Evolutionary conservation across 73 alveolate species (phyloP).

Genomic region (Paramecium sexaurelia): DNA sequence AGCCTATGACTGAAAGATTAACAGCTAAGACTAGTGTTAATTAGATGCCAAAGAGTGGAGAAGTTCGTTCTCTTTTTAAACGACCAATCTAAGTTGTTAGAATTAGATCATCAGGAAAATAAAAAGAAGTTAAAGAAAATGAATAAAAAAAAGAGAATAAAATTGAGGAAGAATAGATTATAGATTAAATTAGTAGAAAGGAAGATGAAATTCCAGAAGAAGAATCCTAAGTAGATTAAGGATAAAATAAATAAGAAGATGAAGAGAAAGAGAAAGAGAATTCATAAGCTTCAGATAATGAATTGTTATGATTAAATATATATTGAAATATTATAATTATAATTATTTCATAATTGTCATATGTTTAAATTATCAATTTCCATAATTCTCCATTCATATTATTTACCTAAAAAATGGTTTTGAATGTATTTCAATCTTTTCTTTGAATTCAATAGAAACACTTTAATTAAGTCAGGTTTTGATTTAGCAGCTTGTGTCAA

Average conservation of each 20-base stretch:
- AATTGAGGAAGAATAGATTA: not conserved
- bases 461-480: not conserved
- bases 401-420: not conserved
- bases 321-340: not conserved
- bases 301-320: not conserved
- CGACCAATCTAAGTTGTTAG: not conserved
- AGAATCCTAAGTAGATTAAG: not conserved
- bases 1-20: not conserved
- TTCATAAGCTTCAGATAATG: not conserved
- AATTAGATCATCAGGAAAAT: not conserved
- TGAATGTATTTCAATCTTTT: not conserved
- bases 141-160: not conserved
- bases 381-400: constrained; percentile 21
- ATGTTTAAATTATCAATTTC: not conserved
- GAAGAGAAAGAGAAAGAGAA: not conserved
- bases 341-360: not conserved
- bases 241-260: not conserved
- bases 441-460: not conserved
- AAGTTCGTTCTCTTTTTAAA: not conserved
- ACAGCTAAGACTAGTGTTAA: not conserved
- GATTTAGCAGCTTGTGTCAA: not conserved
- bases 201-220: not conserved
- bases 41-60: not conserved
- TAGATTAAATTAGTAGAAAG: not conserved
- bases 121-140: not conserved